Percentiles rank a stretch among this genome's conserved stretches.
Conservation (phyloP, 306 rosid species). For the Castanea sativa region DNA sequence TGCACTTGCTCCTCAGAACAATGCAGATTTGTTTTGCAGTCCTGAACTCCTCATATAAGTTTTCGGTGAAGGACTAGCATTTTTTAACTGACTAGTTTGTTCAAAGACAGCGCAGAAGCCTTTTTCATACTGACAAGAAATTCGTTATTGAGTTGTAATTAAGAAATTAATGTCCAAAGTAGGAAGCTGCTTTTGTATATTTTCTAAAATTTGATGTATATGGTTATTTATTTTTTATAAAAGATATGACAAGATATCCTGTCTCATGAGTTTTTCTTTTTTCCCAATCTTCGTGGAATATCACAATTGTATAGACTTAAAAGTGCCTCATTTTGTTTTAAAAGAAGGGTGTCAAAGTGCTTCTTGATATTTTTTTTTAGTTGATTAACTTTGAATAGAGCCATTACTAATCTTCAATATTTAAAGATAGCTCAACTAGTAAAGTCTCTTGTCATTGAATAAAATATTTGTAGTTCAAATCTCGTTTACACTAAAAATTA, state of each 20-base stretch:
- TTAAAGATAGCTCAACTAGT: not conserved
- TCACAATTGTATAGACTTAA: not conserved
- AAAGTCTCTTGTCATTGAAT: too few relatives aligned
- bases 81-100: not conserved
- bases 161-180: not conserved
- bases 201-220: slow-evolving; percentile 7
- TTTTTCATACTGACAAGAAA: slow-evolving; percentile 2
- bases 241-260: not conserved
- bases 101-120: not conserved
- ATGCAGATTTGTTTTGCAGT: not conserved
- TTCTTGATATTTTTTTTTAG: not conserved
- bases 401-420: not conserved
- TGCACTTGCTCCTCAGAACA: not conserved
- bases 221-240: not conserved
- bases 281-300: not conserved
- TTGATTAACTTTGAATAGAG: not conserved
- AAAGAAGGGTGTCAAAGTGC: not conserved
- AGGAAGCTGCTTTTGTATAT: slow-evolving; percentile 14
- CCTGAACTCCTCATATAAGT: not conserved
- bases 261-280: too few relatives aligned
- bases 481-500: accelerated
- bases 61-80: not conserved
- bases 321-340: too few relatives aligned
- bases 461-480: too few relatives aligned
- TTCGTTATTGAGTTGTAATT: not conserved